Conservation (phyloP, 208 protist species). For the Leishmania mexicana region DNA sequence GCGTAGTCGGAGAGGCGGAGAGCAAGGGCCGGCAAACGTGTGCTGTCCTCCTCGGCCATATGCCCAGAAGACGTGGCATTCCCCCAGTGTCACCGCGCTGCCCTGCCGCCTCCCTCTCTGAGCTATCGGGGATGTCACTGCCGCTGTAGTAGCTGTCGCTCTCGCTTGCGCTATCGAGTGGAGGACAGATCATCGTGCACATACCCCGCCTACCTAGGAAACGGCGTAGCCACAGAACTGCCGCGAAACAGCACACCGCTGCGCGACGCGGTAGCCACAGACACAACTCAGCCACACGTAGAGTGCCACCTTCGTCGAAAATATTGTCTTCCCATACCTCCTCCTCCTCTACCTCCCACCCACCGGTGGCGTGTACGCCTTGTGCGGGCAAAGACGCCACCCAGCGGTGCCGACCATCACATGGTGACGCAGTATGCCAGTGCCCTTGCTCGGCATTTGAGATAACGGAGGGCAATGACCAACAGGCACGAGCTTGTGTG, state of each 20-base stretch:
- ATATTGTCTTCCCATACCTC: slow-evolving; percentile 5
- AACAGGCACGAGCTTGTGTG: background rate
- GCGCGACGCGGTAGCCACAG: slow-evolving; percentile 1
- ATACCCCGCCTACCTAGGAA: background rate
- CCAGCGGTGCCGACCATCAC: background rate
- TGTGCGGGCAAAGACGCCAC: background rate
- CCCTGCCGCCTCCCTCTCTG: background rate
- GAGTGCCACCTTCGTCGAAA: slow-evolving; percentile 12
- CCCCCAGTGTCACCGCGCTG: background rate
- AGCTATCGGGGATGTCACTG: background rate
- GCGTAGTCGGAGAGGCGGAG: background rate
- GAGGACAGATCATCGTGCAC: background rate
- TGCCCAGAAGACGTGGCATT: background rate
- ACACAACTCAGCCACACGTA: background rate
- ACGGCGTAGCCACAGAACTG: background rate
- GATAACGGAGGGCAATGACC: background rate
- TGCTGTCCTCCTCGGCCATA: background rate
- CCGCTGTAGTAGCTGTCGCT: background rate
- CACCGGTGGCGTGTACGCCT: background rate
- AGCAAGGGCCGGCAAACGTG: slow-evolving; percentile 1
- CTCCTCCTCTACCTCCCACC: background rate
- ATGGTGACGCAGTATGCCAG: too few species aligned
- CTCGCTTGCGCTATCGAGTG: background rate
- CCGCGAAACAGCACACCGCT: background rate
- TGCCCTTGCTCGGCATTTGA: background rate